These are phyloP conservation scores for Jacaranda copaia DNA, from an alignment of 257 asterid species.

Conservation along the genomic window DNA sequence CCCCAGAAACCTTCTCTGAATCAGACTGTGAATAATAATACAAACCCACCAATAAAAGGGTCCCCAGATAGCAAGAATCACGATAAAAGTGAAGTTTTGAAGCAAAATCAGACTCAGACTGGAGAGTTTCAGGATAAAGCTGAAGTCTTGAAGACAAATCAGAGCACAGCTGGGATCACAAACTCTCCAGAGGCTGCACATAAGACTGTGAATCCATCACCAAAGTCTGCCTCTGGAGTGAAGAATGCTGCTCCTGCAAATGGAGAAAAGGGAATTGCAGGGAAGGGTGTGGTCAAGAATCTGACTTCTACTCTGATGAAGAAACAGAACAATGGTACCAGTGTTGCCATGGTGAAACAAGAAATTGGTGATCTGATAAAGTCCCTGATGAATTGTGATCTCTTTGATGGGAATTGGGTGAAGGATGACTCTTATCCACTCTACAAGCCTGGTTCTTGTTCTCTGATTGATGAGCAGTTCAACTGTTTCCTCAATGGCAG, in stretches of 20 bases:
- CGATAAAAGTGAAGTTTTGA: conserved; percentile 45
- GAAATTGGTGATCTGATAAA: conserved; percentile 57
- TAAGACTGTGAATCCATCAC: conserved; percentile 33
- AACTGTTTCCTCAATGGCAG: conserved; percentile 84
- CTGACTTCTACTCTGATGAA: conserved; percentile 53
- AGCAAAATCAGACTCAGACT: conserved; percentile 44
- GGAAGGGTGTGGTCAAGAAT: conserved; percentile 51
- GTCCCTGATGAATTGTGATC: conserved; percentile 65
- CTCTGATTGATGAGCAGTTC: conserved; percentile 91
- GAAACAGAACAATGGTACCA: conserved; percentile 44
- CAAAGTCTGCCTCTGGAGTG: conserved; percentile 25
- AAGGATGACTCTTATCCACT: conserved; percentile 81
- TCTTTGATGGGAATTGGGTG: conserved; percentile 94
- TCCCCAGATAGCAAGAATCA: conserved; percentile 41
- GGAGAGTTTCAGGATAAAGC: conserved; percentile 14
- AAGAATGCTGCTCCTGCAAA: conserved; percentile 32
- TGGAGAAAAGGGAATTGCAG: conserved; percentile 48
- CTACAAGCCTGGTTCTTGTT: conserved; percentile 93
- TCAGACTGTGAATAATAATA: conserved; percentile 21
- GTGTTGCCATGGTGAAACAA: conserved; percentile 33
- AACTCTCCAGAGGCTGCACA: conserved; percentile 17
- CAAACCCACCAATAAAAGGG: conserved; percentile 29
- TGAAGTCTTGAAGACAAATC: conserved; percentile 44
- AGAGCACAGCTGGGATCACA: conserved; percentile 28
- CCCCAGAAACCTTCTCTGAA: conserved; percentile 33